Base-by-base conservation (phyloP, 345 rosid genomes). In the Populus ilicifolia region DNA sequence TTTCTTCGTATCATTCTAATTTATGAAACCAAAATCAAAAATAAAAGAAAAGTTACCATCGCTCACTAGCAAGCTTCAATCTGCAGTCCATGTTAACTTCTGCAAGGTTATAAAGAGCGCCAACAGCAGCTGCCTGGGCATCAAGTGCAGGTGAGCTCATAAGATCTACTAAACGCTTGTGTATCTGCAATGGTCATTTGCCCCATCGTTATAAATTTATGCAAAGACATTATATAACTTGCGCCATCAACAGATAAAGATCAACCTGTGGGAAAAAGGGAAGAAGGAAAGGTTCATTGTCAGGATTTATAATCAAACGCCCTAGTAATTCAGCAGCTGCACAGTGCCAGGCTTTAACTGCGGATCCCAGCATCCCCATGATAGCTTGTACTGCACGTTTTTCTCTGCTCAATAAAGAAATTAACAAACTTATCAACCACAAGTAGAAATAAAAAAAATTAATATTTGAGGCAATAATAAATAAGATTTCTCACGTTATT, bases 31-130 rank as follows among this genome's bases (percentile, higher is more conserved):
- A 43, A 2, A 43, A 43, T 12, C 11, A 10, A 11, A 43, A 11
- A 10, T 12, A 11, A 8, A 18, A 14, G 44, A 39, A 69, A 61
- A 46, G 43, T 77, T 78, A 93, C 99, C 99, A 96, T 93, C 99
- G 84, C 82, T 96, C 99, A 77, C 86, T 83, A 17, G 98, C 99
- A 65, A 96, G 98, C 92, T 96, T 96, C 89, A 96, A 82, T 85
- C 92, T 89, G 87, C 98, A 92, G 85, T 96, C 99, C 97, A 96
- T 86, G 81, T 93, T 92, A 71, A 93, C 94, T 77, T 96, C 99
- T 44, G 91, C 92, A 61, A 96, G 97, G 85, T 93, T 96, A 82
- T 96, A 93, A 23, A 96, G 91, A 29, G 99, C 99, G 23, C 99
- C 98, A 75, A 96, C 88, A 65, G 97, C 94, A 70, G 98, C 98